These are phyloP conservation scores for Pichia rugopelliculosa DNA, from an alignment of 805 yeast genomes.

Conservation along the genomic window DNA sequence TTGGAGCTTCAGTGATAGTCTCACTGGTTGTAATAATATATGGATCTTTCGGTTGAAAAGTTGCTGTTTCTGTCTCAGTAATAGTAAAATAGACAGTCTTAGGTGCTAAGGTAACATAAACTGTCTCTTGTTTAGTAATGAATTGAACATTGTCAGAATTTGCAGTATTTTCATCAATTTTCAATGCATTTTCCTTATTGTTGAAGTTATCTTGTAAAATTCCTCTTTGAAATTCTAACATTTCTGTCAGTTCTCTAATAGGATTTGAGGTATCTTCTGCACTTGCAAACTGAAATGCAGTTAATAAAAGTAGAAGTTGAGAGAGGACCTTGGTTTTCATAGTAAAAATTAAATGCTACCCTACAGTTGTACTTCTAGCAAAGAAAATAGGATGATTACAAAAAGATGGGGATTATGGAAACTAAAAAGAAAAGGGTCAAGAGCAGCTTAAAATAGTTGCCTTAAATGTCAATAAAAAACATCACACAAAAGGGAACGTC, in stretches of 20 bases:
- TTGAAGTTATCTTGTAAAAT: constrained; percentile 2
- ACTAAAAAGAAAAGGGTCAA: too few relatives aligned
- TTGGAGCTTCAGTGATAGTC: neutral
- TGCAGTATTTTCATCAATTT: constrained; percentile 4
- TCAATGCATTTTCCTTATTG: neutral
- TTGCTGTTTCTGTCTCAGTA: constrained; percentile 16
- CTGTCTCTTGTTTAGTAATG: constrained; percentile 4
- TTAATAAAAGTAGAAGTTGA: neutral
- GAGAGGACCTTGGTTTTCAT: neutral
- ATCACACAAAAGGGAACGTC: too few relatives aligned
- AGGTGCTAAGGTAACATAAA: constrained; percentile 22
- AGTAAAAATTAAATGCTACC: neutral
- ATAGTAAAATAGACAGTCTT: constrained; percentile 21
- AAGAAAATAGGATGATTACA: too few relatives aligned
- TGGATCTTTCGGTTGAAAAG: neutral
- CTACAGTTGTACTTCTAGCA: neutral
- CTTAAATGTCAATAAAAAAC: too few relatives aligned
- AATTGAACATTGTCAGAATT: neutral
- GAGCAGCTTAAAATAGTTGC: too few relatives aligned
- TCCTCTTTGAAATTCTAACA: neutral
- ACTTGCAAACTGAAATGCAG: neutral
- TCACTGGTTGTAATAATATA: neutral
- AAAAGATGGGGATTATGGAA: too few relatives aligned
- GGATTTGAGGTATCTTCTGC: neutral
- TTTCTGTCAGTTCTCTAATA: neutral